Conservation (phyloP, 139 green algal species). For the Chlorella sp. region DNA sequence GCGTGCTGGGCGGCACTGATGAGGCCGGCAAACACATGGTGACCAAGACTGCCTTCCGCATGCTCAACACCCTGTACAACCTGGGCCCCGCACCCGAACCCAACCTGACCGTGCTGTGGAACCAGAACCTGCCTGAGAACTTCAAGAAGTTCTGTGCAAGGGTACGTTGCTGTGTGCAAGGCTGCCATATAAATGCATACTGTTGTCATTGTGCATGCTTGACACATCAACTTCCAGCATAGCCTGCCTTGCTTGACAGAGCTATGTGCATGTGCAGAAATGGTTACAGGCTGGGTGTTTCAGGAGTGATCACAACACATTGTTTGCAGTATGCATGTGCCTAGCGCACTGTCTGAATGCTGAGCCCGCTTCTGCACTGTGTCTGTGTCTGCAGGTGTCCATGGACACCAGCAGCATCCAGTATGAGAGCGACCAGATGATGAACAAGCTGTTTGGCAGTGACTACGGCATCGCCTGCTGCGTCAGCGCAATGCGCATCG, state of each 20-base stretch:
- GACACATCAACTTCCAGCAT: too few relatives aligned
- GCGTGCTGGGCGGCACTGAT: conserved; percentile 51
- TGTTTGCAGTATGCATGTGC: too few relatives aligned
- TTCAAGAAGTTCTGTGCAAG: conserved; percentile 67
- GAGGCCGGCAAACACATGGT: conserved; percentile 45
- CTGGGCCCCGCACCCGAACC: conserved; percentile 63
- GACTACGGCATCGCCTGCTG: conserved; percentile 77
- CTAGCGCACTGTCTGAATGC: not conserved
- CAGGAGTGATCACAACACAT: too few relatives aligned
- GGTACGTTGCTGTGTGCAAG: too few relatives aligned
- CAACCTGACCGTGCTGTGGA: conserved; percentile 72
- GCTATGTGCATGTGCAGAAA: too few relatives aligned
- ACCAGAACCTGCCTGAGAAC: conserved; percentile 41
- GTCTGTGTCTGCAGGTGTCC: conserved; percentile 14
- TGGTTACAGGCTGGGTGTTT: too few relatives aligned
- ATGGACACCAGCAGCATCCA: conserved; percentile 60
- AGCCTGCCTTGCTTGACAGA: too few relatives aligned
- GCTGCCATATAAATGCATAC: too few relatives aligned
- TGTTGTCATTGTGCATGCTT: too few relatives aligned
- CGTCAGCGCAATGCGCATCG: conserved; percentile 63
- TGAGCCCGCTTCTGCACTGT: not conserved
- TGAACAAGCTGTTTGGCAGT: conserved; percentile 48
- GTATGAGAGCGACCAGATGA: conserved; percentile 65
- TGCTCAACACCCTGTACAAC: conserved; percentile 68
- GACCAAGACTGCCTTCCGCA: conserved; percentile 62